Conservation (phyloP, 2,329 filamentous ascomycete species). For the Falciphora oryzae region DNA sequence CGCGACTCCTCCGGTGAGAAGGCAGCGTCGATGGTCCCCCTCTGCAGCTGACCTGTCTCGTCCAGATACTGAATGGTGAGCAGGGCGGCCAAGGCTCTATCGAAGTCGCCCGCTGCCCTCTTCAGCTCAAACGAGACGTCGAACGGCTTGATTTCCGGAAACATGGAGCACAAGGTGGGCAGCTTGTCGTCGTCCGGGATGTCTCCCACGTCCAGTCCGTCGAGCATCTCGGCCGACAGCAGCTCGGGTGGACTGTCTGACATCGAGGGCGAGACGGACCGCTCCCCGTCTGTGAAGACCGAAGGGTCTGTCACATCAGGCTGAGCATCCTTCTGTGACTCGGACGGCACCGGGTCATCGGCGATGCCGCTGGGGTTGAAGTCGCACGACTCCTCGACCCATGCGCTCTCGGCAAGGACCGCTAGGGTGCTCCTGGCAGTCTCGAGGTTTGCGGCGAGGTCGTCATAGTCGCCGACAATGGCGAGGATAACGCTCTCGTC, state of each 20-base stretch:
- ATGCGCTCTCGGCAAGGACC: slow-evolving; percentile 58
- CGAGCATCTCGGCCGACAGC: not conserved
- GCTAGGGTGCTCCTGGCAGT: slow-evolving; percentile 56
- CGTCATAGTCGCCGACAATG: slow-evolving; percentile 64
- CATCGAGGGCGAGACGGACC: not conserved
- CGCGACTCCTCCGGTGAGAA: slow-evolving; percentile 44
- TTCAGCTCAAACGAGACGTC: slow-evolving; percentile 63
- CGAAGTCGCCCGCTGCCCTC: slow-evolving; percentile 61
- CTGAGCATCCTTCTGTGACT: slow-evolving; percentile 1
- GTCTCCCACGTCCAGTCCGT: slow-evolving; percentile 11
- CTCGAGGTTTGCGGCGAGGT: slow-evolving; percentile 50
- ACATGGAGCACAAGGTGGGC: slow-evolving; percentile 60
- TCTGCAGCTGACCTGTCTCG: slow-evolving; percentile 55
- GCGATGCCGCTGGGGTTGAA: slow-evolving; percentile 75
- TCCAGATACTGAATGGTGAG: slow-evolving; percentile 75
- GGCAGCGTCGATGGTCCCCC: slow-evolving; percentile 75
- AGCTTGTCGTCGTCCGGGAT: slow-evolving; percentile 55
- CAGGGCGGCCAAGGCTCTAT: slow-evolving; percentile 70
- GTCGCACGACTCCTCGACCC: slow-evolving; percentile 62
- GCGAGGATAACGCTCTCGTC: slow-evolving; percentile 74
- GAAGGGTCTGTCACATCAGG: not conserved
- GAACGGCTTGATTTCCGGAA: slow-evolving; percentile 60
- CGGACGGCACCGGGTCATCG: not conserved
- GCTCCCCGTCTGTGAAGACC: not conserved
- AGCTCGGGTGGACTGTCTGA: slow-evolving; percentile 2